Percentiles rank a stretch among this genome's conserved stretches.
Evolutionary conservation across 2,329 filamentous ascomycete genomes (phyloP).

Genomic region (Pochonia chlamydosporia): DNA sequence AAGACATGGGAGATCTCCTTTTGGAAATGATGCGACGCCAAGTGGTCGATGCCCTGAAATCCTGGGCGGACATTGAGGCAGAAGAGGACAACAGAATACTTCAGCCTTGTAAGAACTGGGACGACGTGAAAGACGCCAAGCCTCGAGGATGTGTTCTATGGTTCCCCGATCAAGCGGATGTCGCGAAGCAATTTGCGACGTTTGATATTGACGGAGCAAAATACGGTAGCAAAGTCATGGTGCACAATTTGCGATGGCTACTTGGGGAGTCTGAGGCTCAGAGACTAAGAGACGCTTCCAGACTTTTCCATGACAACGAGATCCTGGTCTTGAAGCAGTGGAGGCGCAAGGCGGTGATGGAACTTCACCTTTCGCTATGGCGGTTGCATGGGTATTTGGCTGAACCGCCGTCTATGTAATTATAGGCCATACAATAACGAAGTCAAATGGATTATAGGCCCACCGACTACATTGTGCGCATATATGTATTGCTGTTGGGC

Average conservation of each 20-base stretch:
- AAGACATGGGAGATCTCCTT: slow-evolving; percentile 51
- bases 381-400: slow-evolving; percentile 50
- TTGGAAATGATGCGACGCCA: slow-evolving; percentile 43
- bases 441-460: too few species aligned
- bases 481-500: not conserved
- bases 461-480: too few species aligned
- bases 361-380: slow-evolving; percentile 49
- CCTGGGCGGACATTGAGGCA: slow-evolving; percentile 3
- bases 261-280: slow-evolving; percentile 42
- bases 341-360: slow-evolving; percentile 31
- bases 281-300: slow-evolving; percentile 29
- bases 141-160: slow-evolving; percentile 43
- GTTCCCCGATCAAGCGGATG: slow-evolving; percentile 19
- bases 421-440: not conserved
- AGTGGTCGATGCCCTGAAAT: slow-evolving; percentile 38
- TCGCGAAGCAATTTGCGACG: slow-evolving; percentile 35
- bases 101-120: slow-evolving; percentile 35
- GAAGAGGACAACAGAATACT: slow-evolving; percentile 31
- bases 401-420: not conserved
- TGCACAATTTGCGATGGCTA: slow-evolving; percentile 47
- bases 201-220: slow-evolving; percentile 31
- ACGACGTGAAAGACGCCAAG: slow-evolving; percentile 32
- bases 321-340: slow-evolving; percentile 36
- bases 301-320: slow-evolving; percentile 28
- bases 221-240: slow-evolving; percentile 34